Percentiles rank a stretch among this genome's conserved stretches.
Conservation (phyloP, 805 yeast genomes). For the Zygoascus ofunaensis region DNA sequence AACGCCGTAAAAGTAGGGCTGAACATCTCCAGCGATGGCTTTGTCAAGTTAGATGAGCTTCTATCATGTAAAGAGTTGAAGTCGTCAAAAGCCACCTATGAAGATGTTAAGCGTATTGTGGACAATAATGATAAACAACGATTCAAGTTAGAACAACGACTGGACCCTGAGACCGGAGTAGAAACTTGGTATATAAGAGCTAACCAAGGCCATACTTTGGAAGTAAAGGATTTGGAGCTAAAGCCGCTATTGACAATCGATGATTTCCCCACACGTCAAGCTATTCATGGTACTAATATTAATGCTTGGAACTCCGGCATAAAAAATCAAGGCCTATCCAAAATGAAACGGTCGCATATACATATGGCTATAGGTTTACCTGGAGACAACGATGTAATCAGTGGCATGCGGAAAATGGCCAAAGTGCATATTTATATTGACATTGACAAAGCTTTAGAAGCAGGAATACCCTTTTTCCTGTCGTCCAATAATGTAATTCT, state of each 20-base stretch:
- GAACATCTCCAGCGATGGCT: slow-evolving; percentile 59
- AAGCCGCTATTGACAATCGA: slow-evolving; percentile 29
- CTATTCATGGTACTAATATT: slow-evolving; percentile 74
- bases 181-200: slow-evolving; percentile 53
- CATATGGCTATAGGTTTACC: slow-evolving; percentile 67
- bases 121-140: slow-evolving; percentile 60
- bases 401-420: slow-evolving; percentile 63
- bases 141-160: slow-evolving; percentile 38
- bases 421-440: slow-evolving; percentile 46
- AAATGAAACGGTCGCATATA: slow-evolving; percentile 74
- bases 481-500: slow-evolving; percentile 72
- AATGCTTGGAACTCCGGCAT: slow-evolving; percentile 41
- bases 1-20: slow-evolving; percentile 66
- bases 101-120: slow-evolving; percentile 56
- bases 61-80: slow-evolving; percentile 48
- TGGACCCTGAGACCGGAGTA: slow-evolving; percentile 8
- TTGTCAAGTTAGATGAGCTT: slow-evolving; percentile 44
- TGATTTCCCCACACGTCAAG: slow-evolving; percentile 40
- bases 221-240: slow-evolving; percentile 35
- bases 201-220: slow-evolving; percentile 82
- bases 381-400: slow-evolving; percentile 39
- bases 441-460: slow-evolving; percentile 45
- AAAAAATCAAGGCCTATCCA: slow-evolving; percentile 47
- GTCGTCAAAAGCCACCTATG: slow-evolving; percentile 36
- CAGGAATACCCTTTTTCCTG: slow-evolving; percentile 43